A percentile compares a stretch with the other conserved stretches of the same genome.
These are phyloP conservation scores for Berkeleyomyces basicola DNA, from an alignment of 2,329 filamentous ascomycete genomes.

Conservation along the genomic window DNA sequence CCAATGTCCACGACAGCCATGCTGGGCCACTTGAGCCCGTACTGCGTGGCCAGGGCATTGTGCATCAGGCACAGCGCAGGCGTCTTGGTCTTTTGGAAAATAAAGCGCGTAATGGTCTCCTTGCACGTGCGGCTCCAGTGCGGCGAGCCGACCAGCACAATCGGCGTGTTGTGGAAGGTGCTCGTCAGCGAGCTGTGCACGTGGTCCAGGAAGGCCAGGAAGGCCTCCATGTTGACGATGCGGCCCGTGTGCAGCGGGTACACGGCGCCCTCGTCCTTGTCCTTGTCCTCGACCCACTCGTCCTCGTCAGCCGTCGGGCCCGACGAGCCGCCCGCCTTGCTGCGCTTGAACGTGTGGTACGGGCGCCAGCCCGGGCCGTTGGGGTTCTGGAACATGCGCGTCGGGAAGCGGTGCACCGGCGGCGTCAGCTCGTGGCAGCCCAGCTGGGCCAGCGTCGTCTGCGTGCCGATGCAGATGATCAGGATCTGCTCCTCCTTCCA, in stretches of 20 bases:
- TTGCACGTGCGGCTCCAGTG: slow-evolving; percentile 79
- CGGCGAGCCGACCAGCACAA: slow-evolving; percentile 77
- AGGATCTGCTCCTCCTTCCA: slow-evolving; percentile 50
- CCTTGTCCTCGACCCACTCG: slow-evolving; percentile 75
- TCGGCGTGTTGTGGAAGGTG: slow-evolving; percentile 89
- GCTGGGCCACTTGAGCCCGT: slow-evolving; percentile 57
- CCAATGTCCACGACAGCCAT: slow-evolving; percentile 86
- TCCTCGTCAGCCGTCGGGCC: slow-evolving; percentile 35
- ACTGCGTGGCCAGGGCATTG: slow-evolving; percentile 72
- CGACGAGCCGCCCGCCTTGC: slow-evolving; percentile 25
- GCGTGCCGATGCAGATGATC: slow-evolving; percentile 68
- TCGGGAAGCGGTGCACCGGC: slow-evolving; percentile 69
- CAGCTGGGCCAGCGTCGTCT: slow-evolving; percentile 79
- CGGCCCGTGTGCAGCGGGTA: slow-evolving; percentile 70
- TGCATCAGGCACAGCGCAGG: slow-evolving; percentile 85
- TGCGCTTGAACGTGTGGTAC: slow-evolving; percentile 56
- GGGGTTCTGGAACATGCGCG: slow-evolving; percentile 83
- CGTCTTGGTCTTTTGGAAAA: slow-evolving; percentile 94
- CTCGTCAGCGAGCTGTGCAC: slow-evolving; percentile 80
- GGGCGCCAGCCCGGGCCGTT: slow-evolving; percentile 62
- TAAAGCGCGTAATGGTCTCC: slow-evolving; percentile 77
- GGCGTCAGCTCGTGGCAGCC: slow-evolving; percentile 84
- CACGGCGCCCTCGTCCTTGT: slow-evolving; percentile 74
- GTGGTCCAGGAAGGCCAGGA: slow-evolving; percentile 84
- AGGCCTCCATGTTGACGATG: slow-evolving; percentile 81